phyloP scores from a whole-genome alignment of 495 filamentous ascomycete genomes.

The Aspergillus asperescens region DNA sequence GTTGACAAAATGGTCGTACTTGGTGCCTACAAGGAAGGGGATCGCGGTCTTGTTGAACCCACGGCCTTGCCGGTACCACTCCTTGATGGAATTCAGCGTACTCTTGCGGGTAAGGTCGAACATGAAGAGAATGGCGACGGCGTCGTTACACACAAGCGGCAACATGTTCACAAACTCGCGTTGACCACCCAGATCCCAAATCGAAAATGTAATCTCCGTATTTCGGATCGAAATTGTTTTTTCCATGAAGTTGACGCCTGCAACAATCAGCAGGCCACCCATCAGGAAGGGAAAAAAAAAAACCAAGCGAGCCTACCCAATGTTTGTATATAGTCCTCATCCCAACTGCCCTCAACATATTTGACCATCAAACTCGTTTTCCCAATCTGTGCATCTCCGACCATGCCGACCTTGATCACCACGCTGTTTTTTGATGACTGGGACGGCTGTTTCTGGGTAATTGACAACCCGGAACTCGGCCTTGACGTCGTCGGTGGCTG shows the following conservation, averaged over 20 bases:
- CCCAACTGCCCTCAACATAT: constrained; percentile 98
- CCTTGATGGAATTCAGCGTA: constrained; percentile 97
- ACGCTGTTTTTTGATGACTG: constrained; percentile 70
- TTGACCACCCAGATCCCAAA: constrained; percentile 98
- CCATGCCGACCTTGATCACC: constrained; percentile 99
- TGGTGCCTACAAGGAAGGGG: constrained; percentile 92
- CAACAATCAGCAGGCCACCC: constrained; percentile 1
- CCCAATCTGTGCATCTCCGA: constrained; percentile 97
- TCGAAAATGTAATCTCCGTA: constrained; percentile 99
- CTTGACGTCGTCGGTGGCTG: constrained; percentile 42
- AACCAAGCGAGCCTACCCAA: constrained; percentile 53
- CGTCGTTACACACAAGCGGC: constrained; percentile 96
- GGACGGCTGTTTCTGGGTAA: constrained; percentile 35
- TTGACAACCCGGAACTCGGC: constrained; percentile 47
- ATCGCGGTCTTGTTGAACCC: constrained; percentile 99
- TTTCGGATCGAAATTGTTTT: constrained; percentile 99
- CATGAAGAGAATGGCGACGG: constrained; percentile 98
- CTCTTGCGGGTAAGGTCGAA: constrained; percentile 97
- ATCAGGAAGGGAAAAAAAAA: background rate
- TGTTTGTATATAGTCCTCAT: constrained; percentile 99
- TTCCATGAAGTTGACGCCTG: constrained; percentile 98
- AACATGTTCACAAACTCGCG: constrained; percentile 99
- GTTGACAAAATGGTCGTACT: constrained; percentile 99
- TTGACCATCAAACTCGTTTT: constrained; percentile 99
- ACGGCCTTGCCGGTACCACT: constrained; percentile 97